These are phyloP conservation scores for Daldinia vernicosa DNA, from an alignment of 495 filamentous ascomycete species.

Conservation along the genomic window DNA sequence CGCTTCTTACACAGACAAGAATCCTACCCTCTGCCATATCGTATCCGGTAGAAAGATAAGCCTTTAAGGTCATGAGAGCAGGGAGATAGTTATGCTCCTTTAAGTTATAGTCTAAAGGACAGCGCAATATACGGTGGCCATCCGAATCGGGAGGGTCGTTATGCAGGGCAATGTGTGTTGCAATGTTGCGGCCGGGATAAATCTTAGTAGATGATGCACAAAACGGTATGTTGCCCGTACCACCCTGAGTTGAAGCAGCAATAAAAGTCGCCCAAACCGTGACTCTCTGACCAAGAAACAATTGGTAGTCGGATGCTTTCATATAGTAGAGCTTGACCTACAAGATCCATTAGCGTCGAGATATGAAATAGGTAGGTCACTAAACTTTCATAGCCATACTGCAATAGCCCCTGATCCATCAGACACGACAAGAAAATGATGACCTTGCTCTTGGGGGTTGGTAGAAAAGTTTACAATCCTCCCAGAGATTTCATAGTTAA, in stretches of 20 bases:
- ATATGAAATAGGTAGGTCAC: not conserved
- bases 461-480: constrained; percentile 65
- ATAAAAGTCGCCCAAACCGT: constrained; percentile 56
- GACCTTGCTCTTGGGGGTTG: constrained; percentile 50
- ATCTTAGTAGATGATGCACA: constrained; percentile 53
- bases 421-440: constrained; percentile 63
- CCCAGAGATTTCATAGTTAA: constrained; percentile 63
- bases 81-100: constrained; percentile 48
- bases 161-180: constrained; percentile 62
- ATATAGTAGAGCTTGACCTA: constrained; percentile 57
- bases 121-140: constrained; percentile 53
- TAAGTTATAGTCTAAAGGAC: constrained; percentile 55
- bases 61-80: constrained; percentile 64
- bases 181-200: constrained; percentile 61
- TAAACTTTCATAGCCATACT: constrained; percentile 46
- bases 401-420: constrained; percentile 66
- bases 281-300: constrained; percentile 53
- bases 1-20: constrained; percentile 65
- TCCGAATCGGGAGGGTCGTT: constrained; percentile 49
- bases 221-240: constrained; percentile 37
- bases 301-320: constrained; percentile 41
- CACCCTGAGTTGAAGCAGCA: constrained; percentile 44
- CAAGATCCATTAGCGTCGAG: not conserved
- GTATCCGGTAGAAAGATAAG: constrained; percentile 62
- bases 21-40: constrained; percentile 58